These are phyloP conservation scores for Cephaloascus albidus DNA, from an alignment of 805 yeast genomes.

Conservation along the genomic window DNA sequence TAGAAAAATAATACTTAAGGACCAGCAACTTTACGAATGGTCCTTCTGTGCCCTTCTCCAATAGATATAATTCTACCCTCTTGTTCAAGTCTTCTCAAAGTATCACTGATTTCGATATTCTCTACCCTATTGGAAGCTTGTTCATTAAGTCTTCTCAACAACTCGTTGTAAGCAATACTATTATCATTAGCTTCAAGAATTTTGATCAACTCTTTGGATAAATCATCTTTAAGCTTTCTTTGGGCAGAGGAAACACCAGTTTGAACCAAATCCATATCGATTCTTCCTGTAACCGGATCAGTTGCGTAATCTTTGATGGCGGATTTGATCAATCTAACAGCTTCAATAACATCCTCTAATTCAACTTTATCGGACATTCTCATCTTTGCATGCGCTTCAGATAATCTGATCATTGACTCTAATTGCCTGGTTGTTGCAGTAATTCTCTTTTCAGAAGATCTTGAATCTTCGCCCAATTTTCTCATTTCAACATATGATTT, in stretches of 20 bases:
- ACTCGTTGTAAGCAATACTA: slow-evolving; percentile 47
- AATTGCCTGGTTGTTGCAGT: slow-evolving; percentile 98
- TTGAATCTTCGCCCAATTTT: slow-evolving; percentile 82
- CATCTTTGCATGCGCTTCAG: slow-evolving; percentile 98
- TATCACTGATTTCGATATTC: slow-evolving; percentile 60
- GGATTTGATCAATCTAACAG: slow-evolving; percentile 83
- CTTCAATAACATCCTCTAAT: slow-evolving; percentile 79
- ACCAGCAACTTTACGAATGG: slow-evolving; percentile 23
- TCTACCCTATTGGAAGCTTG: slow-evolving; percentile 58
- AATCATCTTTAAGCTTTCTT: slow-evolving; percentile 66
- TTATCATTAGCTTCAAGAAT: slow-evolving; percentile 41
- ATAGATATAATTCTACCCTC: slow-evolving; percentile 61
- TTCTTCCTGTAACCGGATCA: slow-evolving; percentile 93
- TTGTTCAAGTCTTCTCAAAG: slow-evolving; percentile 54
- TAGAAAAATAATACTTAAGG: too few species aligned
- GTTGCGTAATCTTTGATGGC: slow-evolving; percentile 98
- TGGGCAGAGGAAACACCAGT: slow-evolving; percentile 91
- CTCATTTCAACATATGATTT: slow-evolving; percentile 89
- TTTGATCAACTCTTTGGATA: slow-evolving; percentile 49
- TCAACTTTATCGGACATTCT: slow-evolving; percentile 66
- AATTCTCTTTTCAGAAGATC: slow-evolving; percentile 80
- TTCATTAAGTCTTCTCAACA: slow-evolving; percentile 57
- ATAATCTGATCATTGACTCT: slow-evolving; percentile 87
- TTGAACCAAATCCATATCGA: slow-evolving; percentile 95
- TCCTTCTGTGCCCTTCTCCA: slow-evolving; percentile 67